Conservation (phyloP, 345 rosid species). For the Lumnitzera littorea region DNA sequence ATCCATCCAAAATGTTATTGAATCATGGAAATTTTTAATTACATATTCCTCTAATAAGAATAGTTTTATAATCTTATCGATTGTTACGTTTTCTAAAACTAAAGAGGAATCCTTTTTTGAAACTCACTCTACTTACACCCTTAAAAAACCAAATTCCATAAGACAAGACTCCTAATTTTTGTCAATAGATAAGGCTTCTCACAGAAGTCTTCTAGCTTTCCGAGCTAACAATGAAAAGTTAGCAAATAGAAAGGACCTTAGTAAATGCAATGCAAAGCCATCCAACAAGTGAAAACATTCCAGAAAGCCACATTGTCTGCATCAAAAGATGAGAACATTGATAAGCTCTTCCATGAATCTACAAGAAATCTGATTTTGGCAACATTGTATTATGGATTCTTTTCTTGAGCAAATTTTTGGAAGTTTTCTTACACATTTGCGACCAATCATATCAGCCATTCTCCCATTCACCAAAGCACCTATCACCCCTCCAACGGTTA, state of each 20-base stretch:
- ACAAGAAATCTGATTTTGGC: background rate
- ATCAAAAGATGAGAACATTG: background rate
- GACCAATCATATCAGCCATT: slow-evolving; percentile 22
- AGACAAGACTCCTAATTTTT: background rate
- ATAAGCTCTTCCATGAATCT: background rate
- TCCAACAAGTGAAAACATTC: slow-evolving; percentile 30
- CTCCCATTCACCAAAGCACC: slow-evolving; percentile 26
- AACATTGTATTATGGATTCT: too few species aligned
- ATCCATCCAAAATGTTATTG: too few species aligned
- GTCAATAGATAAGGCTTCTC: background rate
- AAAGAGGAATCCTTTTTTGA: too few species aligned
- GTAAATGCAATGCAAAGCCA: slow-evolving; percentile 47
- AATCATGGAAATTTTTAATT: too few species aligned
- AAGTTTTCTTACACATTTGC: slow-evolving; percentile 19
- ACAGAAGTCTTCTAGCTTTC: too few species aligned
- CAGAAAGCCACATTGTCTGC: slow-evolving; percentile 23
- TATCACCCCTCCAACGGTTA: slow-evolving; percentile 26
- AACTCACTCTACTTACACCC: too few species aligned
- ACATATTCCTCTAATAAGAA: too few species aligned
- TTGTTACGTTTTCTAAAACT: too few species aligned
- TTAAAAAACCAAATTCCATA: too few species aligned
- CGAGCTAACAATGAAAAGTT: background rate
- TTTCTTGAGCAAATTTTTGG: too few species aligned
- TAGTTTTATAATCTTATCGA: too few species aligned
- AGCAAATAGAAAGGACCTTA: slow-evolving; percentile 17